Evolutionary conservation across 345 rosid species (phyloP), one percentile per base, ranked within the genome.

Genomic region (Euphorbia tirucalli): DNA sequence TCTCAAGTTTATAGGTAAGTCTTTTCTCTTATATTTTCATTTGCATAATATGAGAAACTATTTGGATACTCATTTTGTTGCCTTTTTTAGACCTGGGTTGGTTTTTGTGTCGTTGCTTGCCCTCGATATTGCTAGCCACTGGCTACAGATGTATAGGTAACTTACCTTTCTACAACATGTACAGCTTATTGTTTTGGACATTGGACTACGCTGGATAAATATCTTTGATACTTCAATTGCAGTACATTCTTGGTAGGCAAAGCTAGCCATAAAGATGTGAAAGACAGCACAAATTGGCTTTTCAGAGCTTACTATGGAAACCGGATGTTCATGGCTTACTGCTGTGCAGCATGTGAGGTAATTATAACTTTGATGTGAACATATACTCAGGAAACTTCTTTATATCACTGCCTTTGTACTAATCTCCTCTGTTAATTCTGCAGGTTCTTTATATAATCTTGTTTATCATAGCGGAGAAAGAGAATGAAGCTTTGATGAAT

Each of bases 81-180:
- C 55, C 76, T 73, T 61, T 37, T 70, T 78, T 85, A 92, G 98
- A 88, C 98, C 97, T 76, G 92, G 98, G 75, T 86, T 94, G 84
- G 83, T 77, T 66, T 94, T 90, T 79, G 75, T 92, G 80, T 90
- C 91, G 59, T 77, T 94, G 72, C 91, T 94, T 68, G 95, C 98
- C 30, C 77, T 94, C 25, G 98, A 94, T 85, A 89, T 94, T 62
- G 88, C 83, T 66, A 92, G 97, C 80, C 98, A 94, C 75, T 94
- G 97, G 97, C 85, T 94, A 46, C 99, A 90, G 82, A 89, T 94
- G 97, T 90, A 90, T 82, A 94, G 97, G 97, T 92, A 81, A 64
- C 78, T 28, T 49, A 54, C 60, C 56, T 37, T 41, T 49, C 5
- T 56, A 21, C 56, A 13, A 25, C 46, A 16, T 71, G 61, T 21